phyloP scores from a whole-genome alignment of 495 filamentous ascomycete species.

The Tuber borchii region DNA sequence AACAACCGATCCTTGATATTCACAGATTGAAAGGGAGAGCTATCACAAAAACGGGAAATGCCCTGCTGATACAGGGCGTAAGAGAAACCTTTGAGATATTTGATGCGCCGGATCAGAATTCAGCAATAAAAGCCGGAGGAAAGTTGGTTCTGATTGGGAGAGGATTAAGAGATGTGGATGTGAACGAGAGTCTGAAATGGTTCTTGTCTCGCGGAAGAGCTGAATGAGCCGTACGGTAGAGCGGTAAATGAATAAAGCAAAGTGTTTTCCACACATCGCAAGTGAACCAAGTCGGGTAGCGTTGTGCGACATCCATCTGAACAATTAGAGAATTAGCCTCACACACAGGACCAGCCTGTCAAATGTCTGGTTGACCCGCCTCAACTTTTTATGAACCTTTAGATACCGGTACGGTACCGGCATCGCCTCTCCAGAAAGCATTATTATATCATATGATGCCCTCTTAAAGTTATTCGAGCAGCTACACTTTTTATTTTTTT shows the following conservation, averaged over 20 bases:
- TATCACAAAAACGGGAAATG: constrained; percentile 53
- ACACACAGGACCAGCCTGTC: neutral
- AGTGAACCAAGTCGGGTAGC: neutral
- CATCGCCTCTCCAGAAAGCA: neutral
- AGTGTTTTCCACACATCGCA: neutral
- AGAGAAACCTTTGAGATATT: constrained; percentile 88
- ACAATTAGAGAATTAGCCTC: neutral
- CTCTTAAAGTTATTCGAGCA: neutral
- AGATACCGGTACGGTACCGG: neutral
- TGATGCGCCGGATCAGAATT: constrained; percentile 49
- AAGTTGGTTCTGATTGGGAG: constrained; percentile 41
- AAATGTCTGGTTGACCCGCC: neutral
- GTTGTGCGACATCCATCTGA: neutral
- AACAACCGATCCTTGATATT: constrained; percentile 55
- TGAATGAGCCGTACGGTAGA: neutral
- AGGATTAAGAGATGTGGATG: constrained; percentile 25
- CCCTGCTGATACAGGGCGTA: constrained; percentile 82
- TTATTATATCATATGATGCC: neutral
- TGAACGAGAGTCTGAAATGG: constrained; percentile 36
- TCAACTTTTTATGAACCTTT: neutral
- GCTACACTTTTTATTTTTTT: neutral
- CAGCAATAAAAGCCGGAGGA: constrained; percentile 31
- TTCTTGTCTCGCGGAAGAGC: constrained; percentile 30
- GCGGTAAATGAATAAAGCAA: neutral
- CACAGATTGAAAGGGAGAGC: constrained; percentile 81